Conservation (phyloP, 257 asterid genomes). For the Solanum gracilifrons region DNA sequence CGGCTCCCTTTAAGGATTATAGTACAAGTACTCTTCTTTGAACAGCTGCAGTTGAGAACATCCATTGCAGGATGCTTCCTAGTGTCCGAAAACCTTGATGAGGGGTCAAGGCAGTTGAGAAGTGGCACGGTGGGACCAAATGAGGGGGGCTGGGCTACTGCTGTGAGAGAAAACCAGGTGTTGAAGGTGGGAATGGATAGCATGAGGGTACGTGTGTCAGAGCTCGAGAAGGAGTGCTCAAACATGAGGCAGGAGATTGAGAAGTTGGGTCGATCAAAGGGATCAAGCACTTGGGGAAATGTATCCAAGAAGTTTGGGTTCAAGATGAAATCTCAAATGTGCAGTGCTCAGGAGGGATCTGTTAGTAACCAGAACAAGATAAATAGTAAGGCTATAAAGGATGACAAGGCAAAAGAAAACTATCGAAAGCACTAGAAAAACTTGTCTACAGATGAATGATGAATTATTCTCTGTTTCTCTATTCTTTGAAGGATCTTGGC, state of each 20-base stretch:
- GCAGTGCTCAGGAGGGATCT: conserved; percentile 94
- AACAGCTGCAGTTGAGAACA: conserved; percentile 86
- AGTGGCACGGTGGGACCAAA: conserved; percentile 56
- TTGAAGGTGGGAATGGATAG: conserved; percentile 96
- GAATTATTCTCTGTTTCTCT: conserved; percentile 12
- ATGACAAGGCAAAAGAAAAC: conserved; percentile 43
- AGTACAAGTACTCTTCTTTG: conserved; percentile 94
- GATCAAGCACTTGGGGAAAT: conserved; percentile 51
- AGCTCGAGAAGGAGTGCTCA: conserved; percentile 90
- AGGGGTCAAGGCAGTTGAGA: conserved; percentile 80
- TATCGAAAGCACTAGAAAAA: conserved; percentile 48
- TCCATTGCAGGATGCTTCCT: conserved; percentile 94
- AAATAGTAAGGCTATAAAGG: conserved; percentile 25
- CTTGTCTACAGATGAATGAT: background rate
- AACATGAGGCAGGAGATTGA: conserved; percentile 78
- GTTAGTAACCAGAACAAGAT: conserved; percentile 59
- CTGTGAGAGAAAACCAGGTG: conserved; percentile 88
- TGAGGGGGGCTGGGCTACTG: conserved; percentile 60
- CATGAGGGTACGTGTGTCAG: conserved; percentile 85
- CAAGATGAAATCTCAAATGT: conserved; percentile 79
- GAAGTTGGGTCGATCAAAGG: conserved; percentile 66
- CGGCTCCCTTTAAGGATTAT: conserved; percentile 74
- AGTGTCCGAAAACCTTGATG: conserved; percentile 87
- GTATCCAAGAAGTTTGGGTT: conserved; percentile 81
- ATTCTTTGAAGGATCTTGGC: background rate